phyloP scores from a whole-genome alignment of 495 filamentous ascomycete species.

The Aspergillus ellipticus region DNA sequence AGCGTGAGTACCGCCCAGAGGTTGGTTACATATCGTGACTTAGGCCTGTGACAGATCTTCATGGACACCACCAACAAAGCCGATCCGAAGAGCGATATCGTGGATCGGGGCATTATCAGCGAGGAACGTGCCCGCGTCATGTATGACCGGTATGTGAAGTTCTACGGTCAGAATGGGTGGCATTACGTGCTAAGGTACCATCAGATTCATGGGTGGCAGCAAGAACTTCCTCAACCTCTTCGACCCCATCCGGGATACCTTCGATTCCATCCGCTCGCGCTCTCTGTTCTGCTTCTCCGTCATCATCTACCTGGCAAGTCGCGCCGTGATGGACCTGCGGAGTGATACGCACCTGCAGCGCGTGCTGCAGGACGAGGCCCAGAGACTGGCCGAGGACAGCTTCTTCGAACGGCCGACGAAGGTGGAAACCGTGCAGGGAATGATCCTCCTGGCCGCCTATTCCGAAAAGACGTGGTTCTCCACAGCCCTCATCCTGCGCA shows the following conservation, averaged over 20 bases:
- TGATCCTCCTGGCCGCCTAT: constrained; percentile 42
- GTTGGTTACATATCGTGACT: not conserved
- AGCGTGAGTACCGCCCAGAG: constrained; percentile 20
- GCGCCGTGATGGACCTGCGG: constrained; percentile 35
- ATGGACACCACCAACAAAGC: constrained; percentile 33
- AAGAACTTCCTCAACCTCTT: constrained; percentile 41
- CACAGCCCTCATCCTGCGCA: constrained; percentile 40
- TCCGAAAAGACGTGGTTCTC: constrained; percentile 47
- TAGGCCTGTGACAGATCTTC: constrained; percentile 26
- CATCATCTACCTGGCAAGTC: constrained; percentile 41
- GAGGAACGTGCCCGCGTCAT: constrained; percentile 39
- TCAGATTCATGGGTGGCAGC: constrained; percentile 37
- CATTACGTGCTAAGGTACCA: too few relatives aligned
- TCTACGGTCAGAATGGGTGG: not conserved
- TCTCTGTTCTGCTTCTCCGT: constrained; percentile 44
- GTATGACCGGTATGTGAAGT: constrained; percentile 37
- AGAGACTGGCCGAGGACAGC: constrained; percentile 40
- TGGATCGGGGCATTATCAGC: constrained; percentile 38
- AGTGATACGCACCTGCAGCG: constrained; percentile 39
- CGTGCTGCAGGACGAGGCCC: constrained; percentile 43
- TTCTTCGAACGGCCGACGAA: constrained; percentile 44
- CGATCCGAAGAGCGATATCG: constrained; percentile 33
- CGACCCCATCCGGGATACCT: constrained; percentile 43
- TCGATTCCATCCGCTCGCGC: constrained; percentile 41
- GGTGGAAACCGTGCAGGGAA: constrained; percentile 42